Percentiles rank a stretch among this genome's conserved stretches.
Conservation (phyloP, 2,329 filamentous ascomycete species). For the Fusarium brevicatenulatum region DNA sequence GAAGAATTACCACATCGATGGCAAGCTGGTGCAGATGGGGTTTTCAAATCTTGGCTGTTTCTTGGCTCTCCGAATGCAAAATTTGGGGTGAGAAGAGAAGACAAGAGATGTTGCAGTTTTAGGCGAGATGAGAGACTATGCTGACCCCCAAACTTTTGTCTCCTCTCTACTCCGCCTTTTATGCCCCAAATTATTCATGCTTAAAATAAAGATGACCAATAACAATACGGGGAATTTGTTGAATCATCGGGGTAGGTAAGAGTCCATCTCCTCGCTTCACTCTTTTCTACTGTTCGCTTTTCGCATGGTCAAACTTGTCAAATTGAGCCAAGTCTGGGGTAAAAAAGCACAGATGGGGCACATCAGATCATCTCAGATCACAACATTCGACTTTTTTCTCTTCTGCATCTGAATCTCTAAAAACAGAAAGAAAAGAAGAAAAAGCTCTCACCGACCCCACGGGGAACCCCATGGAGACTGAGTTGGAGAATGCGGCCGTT, state of each 20-base stretch:
- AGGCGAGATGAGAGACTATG: not conserved
- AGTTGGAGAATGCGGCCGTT: slow-evolving; percentile 25
- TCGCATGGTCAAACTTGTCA: too few species aligned
- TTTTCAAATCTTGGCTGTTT: not conserved
- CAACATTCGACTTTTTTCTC: not conserved
- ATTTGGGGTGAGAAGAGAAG: not conserved
- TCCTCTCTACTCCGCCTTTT: slow-evolving; percentile 9
- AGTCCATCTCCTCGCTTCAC: not conserved
- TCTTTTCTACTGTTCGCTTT: too few species aligned
- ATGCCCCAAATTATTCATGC: slow-evolving; percentile 22
- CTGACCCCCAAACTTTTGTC: not conserved
- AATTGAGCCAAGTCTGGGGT: not conserved
- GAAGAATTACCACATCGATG: slow-evolving; percentile 3
- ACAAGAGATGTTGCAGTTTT: not conserved
- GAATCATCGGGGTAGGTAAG: not conserved
- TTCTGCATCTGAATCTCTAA: not conserved
- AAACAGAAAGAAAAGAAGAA: not conserved
- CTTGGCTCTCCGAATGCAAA: not conserved
- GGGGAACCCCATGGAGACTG: slow-evolving; percentile 16
- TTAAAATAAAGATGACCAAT: slow-evolving; percentile 13
- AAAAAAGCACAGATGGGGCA: slow-evolving; percentile 8
- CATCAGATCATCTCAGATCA: slow-evolving; percentile 27
- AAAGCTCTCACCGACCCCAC: slow-evolving; percentile 4
- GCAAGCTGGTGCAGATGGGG: not conserved
- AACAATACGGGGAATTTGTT: not conserved